Percentiles rank a stretch among this genome's conserved stretches.
Evolutionary conservation across 2,329 filamentous ascomycete species (phyloP).

Genomic region (Chaetothyriales sp.): DNA sequence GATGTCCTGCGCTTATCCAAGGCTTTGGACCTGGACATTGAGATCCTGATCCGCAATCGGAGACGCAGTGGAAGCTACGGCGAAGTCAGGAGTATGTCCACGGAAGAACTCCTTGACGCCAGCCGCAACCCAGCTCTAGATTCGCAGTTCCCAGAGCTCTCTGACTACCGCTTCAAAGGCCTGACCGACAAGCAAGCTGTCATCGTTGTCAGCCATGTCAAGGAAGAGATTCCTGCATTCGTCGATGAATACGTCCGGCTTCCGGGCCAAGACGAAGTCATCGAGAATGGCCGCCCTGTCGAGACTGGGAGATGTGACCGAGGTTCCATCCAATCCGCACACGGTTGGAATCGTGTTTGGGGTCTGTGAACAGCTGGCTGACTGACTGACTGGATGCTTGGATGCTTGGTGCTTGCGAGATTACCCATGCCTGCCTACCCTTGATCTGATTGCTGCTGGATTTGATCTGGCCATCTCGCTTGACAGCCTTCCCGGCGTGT

Average conservation of each 20-base stretch:
- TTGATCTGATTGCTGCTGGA: too few relatives aligned
- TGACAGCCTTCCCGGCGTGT: too few relatives aligned
- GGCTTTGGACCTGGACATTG: neutral
- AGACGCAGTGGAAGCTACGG: neutral
- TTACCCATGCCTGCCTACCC: too few relatives aligned
- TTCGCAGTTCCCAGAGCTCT: neutral
- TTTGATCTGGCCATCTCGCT: too few relatives aligned
- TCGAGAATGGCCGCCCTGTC: slow-evolving; percentile 9
- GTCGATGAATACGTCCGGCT: slow-evolving; percentile 77
- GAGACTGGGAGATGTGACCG: slow-evolving; percentile 7
- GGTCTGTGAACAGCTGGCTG: slow-evolving; percentile 4
- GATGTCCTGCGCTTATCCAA: neutral
- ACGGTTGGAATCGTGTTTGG: slow-evolving; percentile 18
- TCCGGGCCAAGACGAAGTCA: slow-evolving; percentile 34
- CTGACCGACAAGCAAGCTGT: slow-evolving; percentile 61
- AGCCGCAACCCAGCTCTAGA: slow-evolving; percentile 35
- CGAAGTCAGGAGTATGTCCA: neutral
- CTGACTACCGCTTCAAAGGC: slow-evolving; percentile 36
- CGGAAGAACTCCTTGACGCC: neutral
- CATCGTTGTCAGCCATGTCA: slow-evolving; percentile 82
- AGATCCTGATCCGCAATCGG: slow-evolving; percentile 1
- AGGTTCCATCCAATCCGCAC: slow-evolving; percentile 7
- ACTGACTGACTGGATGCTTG: neutral
- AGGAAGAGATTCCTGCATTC: slow-evolving; percentile 75
- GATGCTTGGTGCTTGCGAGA: too few relatives aligned